A percentile compares a stretch with the other conserved stretches of the same genome.
Evolutionary conservation across 352 stramenopile species (phyloP).

Genomic region (Achlya hypogyna): DNA sequence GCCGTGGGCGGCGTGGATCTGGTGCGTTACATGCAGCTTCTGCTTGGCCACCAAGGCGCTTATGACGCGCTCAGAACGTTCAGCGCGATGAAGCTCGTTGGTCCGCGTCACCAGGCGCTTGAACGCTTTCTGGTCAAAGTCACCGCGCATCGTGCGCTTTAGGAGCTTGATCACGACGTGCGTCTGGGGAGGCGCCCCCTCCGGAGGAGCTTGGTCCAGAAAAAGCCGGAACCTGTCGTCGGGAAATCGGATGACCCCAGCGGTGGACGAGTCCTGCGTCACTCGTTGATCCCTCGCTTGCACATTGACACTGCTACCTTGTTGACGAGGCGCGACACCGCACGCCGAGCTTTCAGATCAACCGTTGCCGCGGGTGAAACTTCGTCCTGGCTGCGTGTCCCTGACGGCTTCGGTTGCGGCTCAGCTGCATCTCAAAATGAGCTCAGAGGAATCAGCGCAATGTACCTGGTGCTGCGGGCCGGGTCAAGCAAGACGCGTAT

Average conservation of each 20-base stretch:
- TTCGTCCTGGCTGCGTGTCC: no score
- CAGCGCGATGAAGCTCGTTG: neutral
- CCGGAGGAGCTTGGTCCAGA: constrained; percentile 23
- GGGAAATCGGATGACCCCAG: constrained; percentile 38
- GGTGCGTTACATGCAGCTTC: constrained; percentile 27
- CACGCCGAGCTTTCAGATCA: neutral
- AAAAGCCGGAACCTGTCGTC: constrained; percentile 39
- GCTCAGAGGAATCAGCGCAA: neutral
- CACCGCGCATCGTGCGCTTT: constrained; percentile 25
- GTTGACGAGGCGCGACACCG: neutral
- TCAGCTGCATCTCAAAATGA: no score
- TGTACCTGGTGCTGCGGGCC: neutral
- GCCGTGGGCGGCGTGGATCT: constrained; percentile 25
- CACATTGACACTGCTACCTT: no score
- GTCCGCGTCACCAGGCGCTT: neutral
- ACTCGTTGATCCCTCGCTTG: no score
- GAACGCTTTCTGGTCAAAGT: neutral
- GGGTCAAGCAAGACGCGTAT: neutral
- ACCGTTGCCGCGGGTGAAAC: neutral
- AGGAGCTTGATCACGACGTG: constrained; percentile 44
- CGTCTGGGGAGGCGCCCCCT: constrained; percentile 19
- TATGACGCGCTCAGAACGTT: neutral
- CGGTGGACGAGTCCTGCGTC: constrained; percentile 32
- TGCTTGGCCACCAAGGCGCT: constrained; percentile 29
- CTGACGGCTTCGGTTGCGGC: no score